Evolutionary conservation across 148 eudicot species (phyloP), one percentile per base, ranked within the genome.

Genomic region (Selenicereus undatus): DNA sequence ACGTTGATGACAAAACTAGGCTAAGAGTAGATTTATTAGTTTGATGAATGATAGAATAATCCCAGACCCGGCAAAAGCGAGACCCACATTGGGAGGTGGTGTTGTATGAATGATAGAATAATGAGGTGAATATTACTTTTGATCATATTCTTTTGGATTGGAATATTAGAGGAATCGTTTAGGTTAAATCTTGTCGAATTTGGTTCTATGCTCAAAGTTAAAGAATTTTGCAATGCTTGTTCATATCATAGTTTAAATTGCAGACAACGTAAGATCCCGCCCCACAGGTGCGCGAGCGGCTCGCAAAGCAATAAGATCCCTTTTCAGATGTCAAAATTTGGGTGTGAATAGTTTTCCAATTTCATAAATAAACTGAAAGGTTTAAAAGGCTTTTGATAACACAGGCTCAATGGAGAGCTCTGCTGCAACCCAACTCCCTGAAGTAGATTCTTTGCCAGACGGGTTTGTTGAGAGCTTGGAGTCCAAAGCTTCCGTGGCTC

Each of bases 381-480:
- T 79, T 12, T 56, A 5, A 68, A 29, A 36, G 32, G 32, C 18
- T 83, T 70, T 12, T n/a, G 32, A 21, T 65, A 30, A 14, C 54
- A 83, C 56, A 86, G 90, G 72, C 56, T 76, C 82, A 81, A 94
- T 92, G 94, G 93, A 89, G 77, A 85, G 86, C 54, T 76, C 87
- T 56, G 90, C 80, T 13, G 91, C 78, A 54, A 88, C 87, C 82
- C 89, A 81, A 84, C 98, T 93, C 69, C 97, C 98, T 0, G 97
- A 93, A 78, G 95, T 88, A 21, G 92, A 87, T 84, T 87, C 97
- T 39, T 86, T 94, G 89, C 98, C 98, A 27, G 98, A 94, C 81
- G 97, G 97, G 16, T 94, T 94, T 80, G 94, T 94, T 16, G 92
- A 91, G 76, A 89, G 94, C 81, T 75, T 88, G 29, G 94, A 89